Evolutionary conservation across 257 asterid genomes (phyloP).

Genomic region (Nicotiana obtusifolia): DNA sequence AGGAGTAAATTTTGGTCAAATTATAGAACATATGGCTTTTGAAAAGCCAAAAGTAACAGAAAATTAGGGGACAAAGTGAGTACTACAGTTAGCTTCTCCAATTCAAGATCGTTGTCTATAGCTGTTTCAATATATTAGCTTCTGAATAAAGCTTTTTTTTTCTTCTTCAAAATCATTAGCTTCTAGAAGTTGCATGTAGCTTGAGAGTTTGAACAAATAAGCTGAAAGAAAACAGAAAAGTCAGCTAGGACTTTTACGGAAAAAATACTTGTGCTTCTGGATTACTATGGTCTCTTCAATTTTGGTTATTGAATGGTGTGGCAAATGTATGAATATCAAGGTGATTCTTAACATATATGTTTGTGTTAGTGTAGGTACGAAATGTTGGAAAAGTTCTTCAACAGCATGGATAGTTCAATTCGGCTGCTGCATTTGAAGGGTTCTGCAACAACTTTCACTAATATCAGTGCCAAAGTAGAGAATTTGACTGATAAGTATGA

Average conservation of each 20-base stretch:
- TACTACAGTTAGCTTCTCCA: neutral
- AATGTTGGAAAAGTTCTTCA: constrained; percentile 66
- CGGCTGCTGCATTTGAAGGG: constrained; percentile 63
- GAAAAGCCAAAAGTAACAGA: neutral
- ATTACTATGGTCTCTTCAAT: too few species aligned
- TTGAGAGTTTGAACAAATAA: too few species aligned
- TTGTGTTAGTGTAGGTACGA: constrained; percentile 33
- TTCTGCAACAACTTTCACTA: constrained; percentile 47
- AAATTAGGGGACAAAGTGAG: neutral
- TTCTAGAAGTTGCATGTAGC: neutral
- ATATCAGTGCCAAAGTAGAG: constrained; percentile 53
- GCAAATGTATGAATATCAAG: too few species aligned
- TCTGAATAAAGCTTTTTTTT: neutral
- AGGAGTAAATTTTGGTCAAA: neutral
- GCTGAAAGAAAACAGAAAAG: too few species aligned
- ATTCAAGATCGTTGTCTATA: neutral
- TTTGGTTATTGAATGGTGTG: too few species aligned
- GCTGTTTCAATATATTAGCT: neutral
- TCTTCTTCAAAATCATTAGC: neutral
- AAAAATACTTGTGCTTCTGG: too few species aligned
- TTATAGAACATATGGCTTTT: neutral
- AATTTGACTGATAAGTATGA: constrained; percentile 64
- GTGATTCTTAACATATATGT: neutral
- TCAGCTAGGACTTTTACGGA: too few species aligned
- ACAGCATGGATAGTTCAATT: constrained; percentile 72